Base-by-base conservation (phyloP, 805 yeast genomes). In the Candida oleophila region DNA sequence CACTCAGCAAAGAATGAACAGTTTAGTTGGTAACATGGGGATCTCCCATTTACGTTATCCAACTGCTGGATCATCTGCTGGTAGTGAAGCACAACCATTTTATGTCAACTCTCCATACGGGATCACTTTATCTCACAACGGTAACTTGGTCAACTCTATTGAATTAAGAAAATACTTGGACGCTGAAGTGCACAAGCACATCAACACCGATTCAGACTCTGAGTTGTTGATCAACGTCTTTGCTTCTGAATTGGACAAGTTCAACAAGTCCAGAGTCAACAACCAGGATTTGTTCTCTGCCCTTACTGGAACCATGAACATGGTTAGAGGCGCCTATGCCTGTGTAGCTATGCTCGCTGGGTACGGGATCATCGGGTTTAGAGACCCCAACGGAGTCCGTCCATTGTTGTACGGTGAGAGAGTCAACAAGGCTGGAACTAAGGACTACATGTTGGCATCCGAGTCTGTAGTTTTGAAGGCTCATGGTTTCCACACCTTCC, bases 101-200 rank as follows among this genome's bases (percentile, higher is more conserved):
- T 94, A 94, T 62, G 99, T 94, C 53, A 94, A 94, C 72, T 83
- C 96, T 38, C 99, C 99, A 2, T 94, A 90, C 61, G 99, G 99
- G 48, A 85, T 94, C 51, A 80, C 87, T 39, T 64, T 94, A 63
- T 81, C 92, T 45, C 99, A 94, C 68, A 92, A 94, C 65, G 99
- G 99, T 61, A 94, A 94, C 67, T 76, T 94, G 59, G 96, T 92
- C 50, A 94, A 94, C 67, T 87, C 94, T 3, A 80, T 74, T 12
- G 87, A 87, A 48, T 77, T 94, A 58, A 79, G 83, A 57, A 74
- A 81, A 56, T 87, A 87, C 62, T 77, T 94, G 72, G 99, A 94
- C 65, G 96, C 89, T 65, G 88, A 78, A 41, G 97, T 89, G 30
- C 99, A 94, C 68, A 85, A 99, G 61, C 99, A 94, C 62, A 90